Conservation (phyloP, 2,329 filamentous ascomycete genomes). For the Fusarium guadeloupense region DNA sequence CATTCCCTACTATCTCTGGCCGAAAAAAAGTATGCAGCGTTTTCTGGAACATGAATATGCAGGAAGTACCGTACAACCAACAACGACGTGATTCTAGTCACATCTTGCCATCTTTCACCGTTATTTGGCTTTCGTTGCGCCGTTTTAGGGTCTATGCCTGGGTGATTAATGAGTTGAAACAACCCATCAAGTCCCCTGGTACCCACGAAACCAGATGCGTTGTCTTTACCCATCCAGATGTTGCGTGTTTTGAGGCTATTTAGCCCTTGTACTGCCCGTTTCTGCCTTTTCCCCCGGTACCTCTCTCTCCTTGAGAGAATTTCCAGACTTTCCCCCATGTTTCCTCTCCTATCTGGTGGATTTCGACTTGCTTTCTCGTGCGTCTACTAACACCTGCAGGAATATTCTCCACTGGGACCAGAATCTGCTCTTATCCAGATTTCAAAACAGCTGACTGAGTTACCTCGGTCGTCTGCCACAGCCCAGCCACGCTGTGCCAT, state of each 20-base stretch:
- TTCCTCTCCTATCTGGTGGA: slow-evolving; percentile 9
- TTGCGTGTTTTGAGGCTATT: background rate
- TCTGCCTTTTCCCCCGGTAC: background rate
- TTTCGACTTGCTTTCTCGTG: slow-evolving; percentile 22
- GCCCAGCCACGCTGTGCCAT: slow-evolving; percentile 17
- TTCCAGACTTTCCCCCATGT: slow-evolving; percentile 4
- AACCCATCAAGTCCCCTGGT: slow-evolving; percentile 14
- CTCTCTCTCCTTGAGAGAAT: background rate
- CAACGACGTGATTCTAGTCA: slow-evolving; percentile 4
- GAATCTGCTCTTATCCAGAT: slow-evolving; percentile 19
- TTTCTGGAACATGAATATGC: slow-evolving; percentile 1
- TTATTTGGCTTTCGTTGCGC: slow-evolving; percentile 6
- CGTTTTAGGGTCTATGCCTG: slow-evolving; percentile 26
- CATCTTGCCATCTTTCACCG: slow-evolving; percentile 9
- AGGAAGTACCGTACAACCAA: slow-evolving; percentile 11
- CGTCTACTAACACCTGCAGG: slow-evolving; percentile 28
- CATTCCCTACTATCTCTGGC: slow-evolving; percentile 5
- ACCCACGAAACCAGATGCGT: slow-evolving; percentile 20
- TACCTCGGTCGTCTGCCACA: slow-evolving; percentile 9
- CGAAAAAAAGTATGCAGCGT: slow-evolving; percentile 2
- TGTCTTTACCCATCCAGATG: slow-evolving; percentile 14
- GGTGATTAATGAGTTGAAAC: slow-evolving; percentile 20
- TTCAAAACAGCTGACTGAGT: slow-evolving; percentile 6
- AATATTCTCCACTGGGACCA: slow-evolving; percentile 17
- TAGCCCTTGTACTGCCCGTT: background rate